These are phyloP conservation scores for Aspergillus aculeatinus DNA, from an alignment of 2,329 filamentous ascomycete genomes.

Conservation along the genomic window DNA sequence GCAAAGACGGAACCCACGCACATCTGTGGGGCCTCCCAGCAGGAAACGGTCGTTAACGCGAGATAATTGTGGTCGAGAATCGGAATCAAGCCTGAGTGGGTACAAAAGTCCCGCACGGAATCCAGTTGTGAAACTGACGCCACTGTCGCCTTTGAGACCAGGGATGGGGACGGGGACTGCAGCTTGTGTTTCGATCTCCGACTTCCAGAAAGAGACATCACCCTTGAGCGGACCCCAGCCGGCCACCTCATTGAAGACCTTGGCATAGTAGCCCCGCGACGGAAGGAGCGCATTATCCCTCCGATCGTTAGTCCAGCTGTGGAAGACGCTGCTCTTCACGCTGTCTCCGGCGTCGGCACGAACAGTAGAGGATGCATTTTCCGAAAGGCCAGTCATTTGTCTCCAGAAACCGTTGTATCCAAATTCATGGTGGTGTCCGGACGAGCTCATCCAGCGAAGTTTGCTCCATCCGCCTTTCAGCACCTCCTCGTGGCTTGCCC, in stretches of 20 bases:
- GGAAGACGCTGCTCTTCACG: slow-evolving; percentile 81
- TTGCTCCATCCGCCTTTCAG: slow-evolving; percentile 75
- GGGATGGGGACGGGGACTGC: slow-evolving; percentile 73
- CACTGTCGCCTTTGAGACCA: slow-evolving; percentile 66
- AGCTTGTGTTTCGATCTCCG: slow-evolving; percentile 77
- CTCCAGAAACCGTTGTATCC: slow-evolving; percentile 83
- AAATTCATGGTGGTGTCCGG: slow-evolving; percentile 71
- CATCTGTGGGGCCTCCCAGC: slow-evolving; percentile 89
- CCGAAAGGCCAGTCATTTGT: slow-evolving; percentile 76
- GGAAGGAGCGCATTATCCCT: slow-evolving; percentile 85
- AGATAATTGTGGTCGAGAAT: slow-evolving; percentile 61
- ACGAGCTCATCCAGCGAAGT: slow-evolving; percentile 68
- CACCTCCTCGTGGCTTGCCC: slow-evolving; percentile 91
- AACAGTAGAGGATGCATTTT: slow-evolving; percentile 75
- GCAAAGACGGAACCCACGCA: slow-evolving; percentile 86
- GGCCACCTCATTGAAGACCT: slow-evolving; percentile 77
- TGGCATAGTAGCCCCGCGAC: slow-evolving; percentile 75
- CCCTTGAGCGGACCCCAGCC: slow-evolving; percentile 80
- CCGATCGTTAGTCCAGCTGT: slow-evolving; percentile 76
- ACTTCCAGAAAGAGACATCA: slow-evolving; percentile 91
- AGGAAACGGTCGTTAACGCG: slow-evolving; percentile 93
- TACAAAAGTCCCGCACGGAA: slow-evolving; percentile 80
- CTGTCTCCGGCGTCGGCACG: slow-evolving; percentile 84
- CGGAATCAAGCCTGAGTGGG: slow-evolving; percentile 67
- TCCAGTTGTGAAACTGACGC: slow-evolving; percentile 79